Evolutionary conservation across 495 filamentous ascomycete genomes (phyloP).

Genomic region (Penicillium samsonianum): DNA sequence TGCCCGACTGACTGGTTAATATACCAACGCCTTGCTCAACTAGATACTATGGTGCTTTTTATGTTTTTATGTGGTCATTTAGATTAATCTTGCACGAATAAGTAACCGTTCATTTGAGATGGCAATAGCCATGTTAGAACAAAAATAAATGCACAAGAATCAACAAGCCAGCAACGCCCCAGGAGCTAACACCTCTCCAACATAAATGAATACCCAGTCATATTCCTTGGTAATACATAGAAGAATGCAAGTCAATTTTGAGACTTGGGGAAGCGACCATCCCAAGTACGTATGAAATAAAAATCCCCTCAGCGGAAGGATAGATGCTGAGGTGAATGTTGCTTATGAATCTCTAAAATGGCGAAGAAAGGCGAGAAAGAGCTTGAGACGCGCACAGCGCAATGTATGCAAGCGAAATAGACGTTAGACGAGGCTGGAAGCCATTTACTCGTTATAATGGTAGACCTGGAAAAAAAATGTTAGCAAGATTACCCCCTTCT

Average conservation of each 20-base stretch:
- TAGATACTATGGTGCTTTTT: background rate
- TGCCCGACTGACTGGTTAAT: background rate
- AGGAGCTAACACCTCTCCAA: conserved; percentile 2
- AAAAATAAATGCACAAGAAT: conserved; percentile 8
- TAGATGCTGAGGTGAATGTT: background rate
- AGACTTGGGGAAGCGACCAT: background rate
- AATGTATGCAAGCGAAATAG: conserved; percentile 2
- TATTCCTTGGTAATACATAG: conserved; percentile 9
- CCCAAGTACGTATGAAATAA: conserved; percentile 4
- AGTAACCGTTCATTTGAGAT: conserved; percentile 4
- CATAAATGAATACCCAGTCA: conserved; percentile 1
- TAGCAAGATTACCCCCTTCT: conserved; percentile 1
- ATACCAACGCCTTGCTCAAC: background rate
- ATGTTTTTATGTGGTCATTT: background rate
- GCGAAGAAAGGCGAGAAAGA: background rate
- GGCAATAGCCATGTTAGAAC: conserved; percentile 5
- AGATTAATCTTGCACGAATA: background rate
- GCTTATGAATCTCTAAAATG: background rate
- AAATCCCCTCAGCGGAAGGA: background rate
- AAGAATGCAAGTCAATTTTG: conserved; percentile 8
- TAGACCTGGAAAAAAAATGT: conserved; percentile 60
- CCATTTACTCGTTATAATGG: conserved; percentile 80
- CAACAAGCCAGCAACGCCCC: conserved; percentile 10
- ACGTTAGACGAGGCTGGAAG: background rate
- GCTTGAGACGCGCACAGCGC: conserved; percentile 9